Base-by-base conservation (phyloP, 345 rosid genomes). In the Gossypium turneri region DNA sequence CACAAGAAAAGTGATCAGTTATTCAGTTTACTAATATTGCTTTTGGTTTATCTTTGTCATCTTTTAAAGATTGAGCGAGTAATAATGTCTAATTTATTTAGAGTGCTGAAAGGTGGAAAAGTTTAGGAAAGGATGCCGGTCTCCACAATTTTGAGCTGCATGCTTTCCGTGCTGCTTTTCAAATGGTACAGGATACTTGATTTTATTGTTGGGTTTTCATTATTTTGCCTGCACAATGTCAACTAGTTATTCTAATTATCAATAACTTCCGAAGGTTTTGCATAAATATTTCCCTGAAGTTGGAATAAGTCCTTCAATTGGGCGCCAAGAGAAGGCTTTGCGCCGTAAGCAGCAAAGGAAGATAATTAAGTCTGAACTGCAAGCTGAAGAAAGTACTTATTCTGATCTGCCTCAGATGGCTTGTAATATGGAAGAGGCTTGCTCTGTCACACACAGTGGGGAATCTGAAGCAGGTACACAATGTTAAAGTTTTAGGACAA, bases 71-170 rank as follows among this genome's bases (percentile, higher is more conserved):
- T 51, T 6, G 41, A 63, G n/a, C 61, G 12, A 3, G 41, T 74
- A 50, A 70, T 56, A 41, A 47, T 62, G 16, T 4, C 22, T 56
- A 75, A 63, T 73, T 81, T 77, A 66, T 70, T 73, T 76, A 90
- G 98, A 94, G 97, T 88, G 97, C 98, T 63, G 97, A 90, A 70
- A 92, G 97, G 84, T 92, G 97, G 98, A 87, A 84, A 56, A 81
- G 81, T 76, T 87, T 94, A 17, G 85, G 84, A 69, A 85, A 83
- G 74, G 92, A 90, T 81, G 92, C 85, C 47, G 97, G 95, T 70
- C 81, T 86, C 78, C 91, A 88, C 77, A 92, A 94, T 84, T 94
- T 92, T 80, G 89, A 91, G 89, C 67, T 92, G 86, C 97, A 90
- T 82, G 87, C 95, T 73, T 91, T 88, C 66, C 98, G 97, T 77